phyloP scores from a whole-genome alignment of 345 rosid species.

The Camelina laxa region DNA sequence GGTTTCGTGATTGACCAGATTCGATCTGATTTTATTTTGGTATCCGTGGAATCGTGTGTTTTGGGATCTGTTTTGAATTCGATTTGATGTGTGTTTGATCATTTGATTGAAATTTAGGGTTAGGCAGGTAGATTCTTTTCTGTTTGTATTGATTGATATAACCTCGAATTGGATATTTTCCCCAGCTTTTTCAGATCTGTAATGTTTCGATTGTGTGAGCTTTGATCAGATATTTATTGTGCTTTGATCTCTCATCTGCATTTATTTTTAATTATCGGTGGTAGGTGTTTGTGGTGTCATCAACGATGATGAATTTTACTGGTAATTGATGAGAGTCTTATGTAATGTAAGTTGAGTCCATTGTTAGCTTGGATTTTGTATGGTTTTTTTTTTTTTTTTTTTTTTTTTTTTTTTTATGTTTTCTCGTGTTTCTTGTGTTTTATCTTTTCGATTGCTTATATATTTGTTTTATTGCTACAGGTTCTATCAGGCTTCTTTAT shows the following conservation, averaged over 20 bases:
- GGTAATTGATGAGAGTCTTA: neutral
- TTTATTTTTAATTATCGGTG: neutral
- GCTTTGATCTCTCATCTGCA: slow-evolving; percentile 14
- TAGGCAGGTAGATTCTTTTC: slow-evolving; percentile 3
- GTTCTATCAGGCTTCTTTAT: slow-evolving; percentile 59
- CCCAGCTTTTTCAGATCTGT: slow-evolving; percentile 11
- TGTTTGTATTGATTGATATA: neutral
- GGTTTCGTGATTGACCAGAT: slow-evolving; percentile 35
- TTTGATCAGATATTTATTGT: neutral
- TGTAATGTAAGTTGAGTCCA: slow-evolving; percentile 22
- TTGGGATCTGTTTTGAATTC: slow-evolving; percentile 1
- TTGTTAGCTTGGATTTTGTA: slow-evolving; percentile 1
- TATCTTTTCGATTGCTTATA: neutral
- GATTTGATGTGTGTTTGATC: slow-evolving; percentile 1
- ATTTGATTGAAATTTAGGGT: slow-evolving; percentile 20
- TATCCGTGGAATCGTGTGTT: neutral
- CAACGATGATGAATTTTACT: neutral
- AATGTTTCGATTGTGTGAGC: neutral
- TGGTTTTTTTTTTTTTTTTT: too few relatives aligned
- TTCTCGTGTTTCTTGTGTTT: neutral
- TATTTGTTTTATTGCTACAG: slow-evolving; percentile 45
- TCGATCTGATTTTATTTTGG: slow-evolving; percentile 43
- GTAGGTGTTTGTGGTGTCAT: neutral
- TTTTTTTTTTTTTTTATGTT: too few relatives aligned
- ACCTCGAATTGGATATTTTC: slow-evolving; percentile 12